Evolutionary conservation across 352 stramenopile species (phyloP).

Genomic region (Phytopythium cucurbitacearum): DNA sequence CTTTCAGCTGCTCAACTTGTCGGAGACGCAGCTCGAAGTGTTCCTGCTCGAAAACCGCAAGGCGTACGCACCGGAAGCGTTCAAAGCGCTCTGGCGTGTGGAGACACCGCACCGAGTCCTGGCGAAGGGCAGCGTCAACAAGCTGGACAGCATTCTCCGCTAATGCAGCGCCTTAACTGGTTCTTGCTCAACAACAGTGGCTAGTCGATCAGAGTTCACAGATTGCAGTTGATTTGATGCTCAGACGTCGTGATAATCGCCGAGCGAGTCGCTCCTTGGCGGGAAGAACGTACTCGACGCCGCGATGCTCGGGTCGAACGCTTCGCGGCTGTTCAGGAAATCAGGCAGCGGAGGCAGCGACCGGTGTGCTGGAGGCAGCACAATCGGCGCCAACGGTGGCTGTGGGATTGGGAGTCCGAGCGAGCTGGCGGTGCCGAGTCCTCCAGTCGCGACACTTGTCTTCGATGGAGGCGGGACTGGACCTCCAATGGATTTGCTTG

Average conservation of each 20-base stretch:
- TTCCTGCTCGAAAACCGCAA: constrained; percentile 74
- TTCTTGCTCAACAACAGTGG: background rate
- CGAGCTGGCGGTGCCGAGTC: background rate
- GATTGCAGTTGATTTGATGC: background rate
- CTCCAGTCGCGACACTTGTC: background rate
- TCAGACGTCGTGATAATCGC: constrained; percentile 30
- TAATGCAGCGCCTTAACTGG: constrained; percentile 13
- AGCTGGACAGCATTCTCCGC: constrained; percentile 74
- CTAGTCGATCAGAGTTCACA: background rate
- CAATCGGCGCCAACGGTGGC: constrained; percentile 44
- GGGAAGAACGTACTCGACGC: constrained; percentile 39
- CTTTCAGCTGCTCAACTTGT: constrained; percentile 66
- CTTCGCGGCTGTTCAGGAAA: constrained; percentile 60
- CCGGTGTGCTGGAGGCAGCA: constrained; percentile 41
- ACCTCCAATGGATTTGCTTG: background rate
- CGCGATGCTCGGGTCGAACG: constrained; percentile 39
- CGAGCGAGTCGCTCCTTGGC: constrained; percentile 33
- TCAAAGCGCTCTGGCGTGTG: constrained; percentile 73
- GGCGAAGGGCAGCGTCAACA: constrained; percentile 74
- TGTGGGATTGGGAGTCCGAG: constrained; percentile 4
- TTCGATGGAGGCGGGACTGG: background rate
- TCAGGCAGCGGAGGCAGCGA: constrained; percentile 54
- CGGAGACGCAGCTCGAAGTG: constrained; percentile 73
- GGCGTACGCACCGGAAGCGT: constrained; percentile 49
- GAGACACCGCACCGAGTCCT: constrained; percentile 71